Evolutionary conservation across 441 rosid species (phyloP).

Genomic region (Brassica hybrid): DNA sequence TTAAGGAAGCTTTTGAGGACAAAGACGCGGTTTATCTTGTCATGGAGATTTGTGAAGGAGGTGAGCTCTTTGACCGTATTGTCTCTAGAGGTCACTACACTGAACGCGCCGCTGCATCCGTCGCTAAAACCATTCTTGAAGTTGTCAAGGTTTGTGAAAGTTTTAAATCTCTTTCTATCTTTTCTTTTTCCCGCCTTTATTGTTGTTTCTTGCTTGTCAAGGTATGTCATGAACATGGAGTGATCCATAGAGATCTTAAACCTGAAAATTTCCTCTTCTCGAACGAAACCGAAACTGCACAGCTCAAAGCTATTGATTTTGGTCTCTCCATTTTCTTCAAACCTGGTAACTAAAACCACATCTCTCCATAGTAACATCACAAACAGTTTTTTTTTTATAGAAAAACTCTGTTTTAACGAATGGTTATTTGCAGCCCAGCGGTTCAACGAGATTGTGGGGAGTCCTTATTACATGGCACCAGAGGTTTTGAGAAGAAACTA

Average conservation of each 20-base stretch:
- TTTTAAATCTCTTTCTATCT: neutral
- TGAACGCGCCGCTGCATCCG: conserved; percentile 76
- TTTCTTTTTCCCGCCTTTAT: neutral
- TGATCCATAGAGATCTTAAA: conserved; percentile 85
- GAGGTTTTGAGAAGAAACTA: conserved; percentile 80
- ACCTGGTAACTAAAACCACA: conserved; percentile 45
- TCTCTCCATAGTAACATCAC: neutral
- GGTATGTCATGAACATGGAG: conserved; percentile 94
- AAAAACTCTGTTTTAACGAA: neutral
- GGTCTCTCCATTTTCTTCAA: conserved; percentile 90
- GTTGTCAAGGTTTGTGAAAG: conserved; percentile 69
- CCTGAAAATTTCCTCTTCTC: conserved; percentile 90
- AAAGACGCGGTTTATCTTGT: conserved; percentile 73
- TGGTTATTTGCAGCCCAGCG: conserved; percentile 55
- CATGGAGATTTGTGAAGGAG: conserved; percentile 92
- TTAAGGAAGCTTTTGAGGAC: conserved; percentile 85
- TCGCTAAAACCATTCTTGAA: conserved; percentile 70
- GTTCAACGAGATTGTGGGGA: conserved; percentile 83
- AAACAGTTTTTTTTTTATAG: too few relatives aligned
- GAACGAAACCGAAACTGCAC: conserved; percentile 59
- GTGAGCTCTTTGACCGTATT: conserved; percentile 90
- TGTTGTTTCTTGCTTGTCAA: conserved; percentile 39
- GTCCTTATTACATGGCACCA: conserved; percentile 97
- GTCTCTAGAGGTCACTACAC: conserved; percentile 81
- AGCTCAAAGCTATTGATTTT: conserved; percentile 82